Evolutionary conservation across 1,139 yeast species (phyloP).

Genomic region (Debaryomyces coudertii): DNA sequence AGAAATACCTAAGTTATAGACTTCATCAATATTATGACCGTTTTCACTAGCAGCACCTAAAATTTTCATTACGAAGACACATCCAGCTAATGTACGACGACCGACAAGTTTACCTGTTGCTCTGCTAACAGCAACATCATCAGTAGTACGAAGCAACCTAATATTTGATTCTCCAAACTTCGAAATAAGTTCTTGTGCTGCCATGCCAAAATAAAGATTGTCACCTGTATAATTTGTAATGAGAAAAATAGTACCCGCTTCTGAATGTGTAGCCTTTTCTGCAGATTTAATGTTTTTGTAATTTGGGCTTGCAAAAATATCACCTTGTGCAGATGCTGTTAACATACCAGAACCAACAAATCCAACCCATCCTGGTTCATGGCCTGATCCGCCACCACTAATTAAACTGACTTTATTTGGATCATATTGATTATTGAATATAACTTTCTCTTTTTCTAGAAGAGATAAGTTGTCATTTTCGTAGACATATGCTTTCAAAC

Average conservation of each 20-base stretch:
- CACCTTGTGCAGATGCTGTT: constrained; percentile 50
- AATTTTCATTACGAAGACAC: constrained; percentile 38
- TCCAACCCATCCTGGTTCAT: constrained; percentile 51
- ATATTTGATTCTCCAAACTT: constrained; percentile 22
- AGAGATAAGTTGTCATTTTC: constrained; percentile 20
- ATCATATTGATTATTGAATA: constrained; percentile 35
- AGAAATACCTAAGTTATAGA: constrained; percentile 22
- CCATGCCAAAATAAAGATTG: constrained; percentile 23
- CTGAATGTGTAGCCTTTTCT: constrained; percentile 27
- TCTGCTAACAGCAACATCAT: constrained; percentile 46
- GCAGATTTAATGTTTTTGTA: constrained; percentile 46
- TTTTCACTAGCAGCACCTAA: constrained; percentile 45
- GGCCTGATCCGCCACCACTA: constrained; percentile 52
- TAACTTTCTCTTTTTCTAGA: constrained; percentile 37
- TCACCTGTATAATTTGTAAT: constrained; percentile 28
- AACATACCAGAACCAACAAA: constrained; percentile 50
- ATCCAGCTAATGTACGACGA: constrained; percentile 45
- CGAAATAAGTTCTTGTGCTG: constrained; percentile 33
- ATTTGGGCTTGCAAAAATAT: constrained; percentile 49
- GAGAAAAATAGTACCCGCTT: constrained; percentile 27
- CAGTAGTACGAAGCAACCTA: constrained; percentile 20
- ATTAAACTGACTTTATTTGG: constrained; percentile 33
- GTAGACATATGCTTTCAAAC: constrained; percentile 22
- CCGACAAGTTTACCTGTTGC: constrained; percentile 43
- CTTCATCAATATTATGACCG: constrained; percentile 35